Percentiles rank a stretch among this genome's conserved stretches.
Conservation (phyloP, 176 grass and related monocot species). For the Zea mays region DNA sequence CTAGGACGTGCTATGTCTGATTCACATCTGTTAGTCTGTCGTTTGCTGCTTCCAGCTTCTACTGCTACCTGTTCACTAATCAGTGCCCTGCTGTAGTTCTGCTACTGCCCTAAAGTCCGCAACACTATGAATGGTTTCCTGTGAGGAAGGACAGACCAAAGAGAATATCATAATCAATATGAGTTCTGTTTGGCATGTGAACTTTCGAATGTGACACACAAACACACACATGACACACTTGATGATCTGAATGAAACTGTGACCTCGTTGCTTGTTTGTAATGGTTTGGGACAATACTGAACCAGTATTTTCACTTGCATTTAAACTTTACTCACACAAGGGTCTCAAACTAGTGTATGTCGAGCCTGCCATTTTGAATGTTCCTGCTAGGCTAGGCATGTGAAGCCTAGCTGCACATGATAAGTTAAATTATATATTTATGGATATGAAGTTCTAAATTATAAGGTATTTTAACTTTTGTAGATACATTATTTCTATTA, state of each 20-base stretch:
- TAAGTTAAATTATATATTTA: neutral
- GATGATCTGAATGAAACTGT: neutral
- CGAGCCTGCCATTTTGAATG: neutral
- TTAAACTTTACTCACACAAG: neutral
- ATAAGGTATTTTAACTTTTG: too few relatives aligned
- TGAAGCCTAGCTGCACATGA: neutral
- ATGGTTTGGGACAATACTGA: neutral
- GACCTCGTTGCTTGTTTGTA: neutral
- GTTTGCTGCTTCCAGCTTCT: neutral
- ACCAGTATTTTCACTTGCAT: neutral
- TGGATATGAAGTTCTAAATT: neutral
- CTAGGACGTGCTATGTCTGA: slow-evolving; percentile 2
- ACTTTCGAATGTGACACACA: slow-evolving; percentile 8
- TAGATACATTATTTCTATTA: too few relatives aligned
- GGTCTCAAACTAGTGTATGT: neutral
- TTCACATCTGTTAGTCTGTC: slow-evolving; percentile 11
- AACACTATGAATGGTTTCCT: slow-evolving; percentile 9
- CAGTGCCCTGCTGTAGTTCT: neutral
- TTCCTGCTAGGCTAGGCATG: neutral
- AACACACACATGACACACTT: neutral
- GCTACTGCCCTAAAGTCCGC: slow-evolving; percentile 1
- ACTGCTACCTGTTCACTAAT: neutral
- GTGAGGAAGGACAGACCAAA: slow-evolving; percentile 8
- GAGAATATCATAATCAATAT: neutral
- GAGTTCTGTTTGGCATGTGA: slow-evolving; percentile 30